A percentile compares a stretch with the other conserved stretches of the same genome.
Conservation (phyloP, 2,329 filamentous ascomycete genomes). For the Nemania abortiva region DNA sequence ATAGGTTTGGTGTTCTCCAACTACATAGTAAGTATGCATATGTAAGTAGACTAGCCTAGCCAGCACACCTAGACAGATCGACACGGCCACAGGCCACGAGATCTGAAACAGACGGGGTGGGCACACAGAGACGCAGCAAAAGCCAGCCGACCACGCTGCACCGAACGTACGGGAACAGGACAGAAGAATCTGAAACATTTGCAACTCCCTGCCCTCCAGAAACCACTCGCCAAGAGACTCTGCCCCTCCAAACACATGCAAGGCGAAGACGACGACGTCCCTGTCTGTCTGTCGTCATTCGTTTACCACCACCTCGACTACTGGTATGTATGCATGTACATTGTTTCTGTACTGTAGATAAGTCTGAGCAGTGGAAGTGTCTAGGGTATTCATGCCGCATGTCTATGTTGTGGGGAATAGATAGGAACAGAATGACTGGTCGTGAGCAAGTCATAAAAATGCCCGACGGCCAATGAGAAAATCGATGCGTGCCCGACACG, state of each 20-base stretch:
- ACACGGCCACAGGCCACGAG: constrained; percentile 11
- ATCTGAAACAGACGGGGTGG: constrained; percentile 1
- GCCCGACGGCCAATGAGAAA: constrained; percentile 27
- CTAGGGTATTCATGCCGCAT: neutral
- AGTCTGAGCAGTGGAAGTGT: neutral
- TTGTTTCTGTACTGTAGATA: too few relatives aligned
- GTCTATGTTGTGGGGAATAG: neutral
- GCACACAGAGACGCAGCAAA: neutral
- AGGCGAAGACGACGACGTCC: neutral
- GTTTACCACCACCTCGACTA: too few relatives aligned
- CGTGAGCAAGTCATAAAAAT: neutral
- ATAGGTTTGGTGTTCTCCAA: too few relatives aligned
- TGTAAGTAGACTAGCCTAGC: too few relatives aligned
- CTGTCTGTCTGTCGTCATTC: neutral
- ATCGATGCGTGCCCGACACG: constrained; percentile 16
- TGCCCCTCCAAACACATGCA: constrained; percentile 2
- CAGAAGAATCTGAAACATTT: constrained; percentile 44
- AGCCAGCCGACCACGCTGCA: constrained; percentile 30
- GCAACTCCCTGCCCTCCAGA: constrained; percentile 16
- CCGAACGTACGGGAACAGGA: constrained; percentile 39
- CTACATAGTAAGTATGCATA: too few relatives aligned
- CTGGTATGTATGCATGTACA: too few relatives aligned
- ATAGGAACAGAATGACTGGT: neutral
- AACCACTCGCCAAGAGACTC: constrained; percentile 15
- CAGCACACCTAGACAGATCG: constrained; percentile 15